phyloP scores from a whole-genome alignment of 2,329 filamentous ascomycete species.

The Aspergillus arachidicola region DNA sequence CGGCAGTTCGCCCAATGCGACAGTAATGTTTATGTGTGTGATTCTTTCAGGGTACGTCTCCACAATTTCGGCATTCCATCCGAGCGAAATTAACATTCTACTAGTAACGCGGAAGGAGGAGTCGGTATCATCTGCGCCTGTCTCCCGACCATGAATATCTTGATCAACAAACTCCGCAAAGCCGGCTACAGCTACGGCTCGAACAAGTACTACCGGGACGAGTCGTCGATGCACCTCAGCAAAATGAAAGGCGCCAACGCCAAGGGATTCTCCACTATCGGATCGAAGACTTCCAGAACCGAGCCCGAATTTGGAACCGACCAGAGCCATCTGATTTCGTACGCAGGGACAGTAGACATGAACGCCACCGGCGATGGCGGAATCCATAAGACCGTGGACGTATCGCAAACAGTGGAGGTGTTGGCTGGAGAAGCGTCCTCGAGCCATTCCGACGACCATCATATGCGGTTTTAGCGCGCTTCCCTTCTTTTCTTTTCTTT shows the following conservation, averaged over 20 bases:
- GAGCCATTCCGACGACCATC: background rate
- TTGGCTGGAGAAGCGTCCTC: constrained; percentile 4
- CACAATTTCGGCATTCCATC: background rate
- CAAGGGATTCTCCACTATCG: constrained; percentile 20
- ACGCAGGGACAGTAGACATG: constrained; percentile 27
- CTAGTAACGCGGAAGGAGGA: constrained; percentile 41
- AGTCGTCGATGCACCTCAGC: constrained; percentile 31
- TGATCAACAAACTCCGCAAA: constrained; percentile 28
- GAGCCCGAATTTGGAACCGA: constrained; percentile 30
- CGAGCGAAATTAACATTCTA: background rate
- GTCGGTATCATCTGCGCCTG: constrained; percentile 43
- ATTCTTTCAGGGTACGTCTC: constrained; percentile 42
- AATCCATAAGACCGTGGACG: constrained; percentile 28
- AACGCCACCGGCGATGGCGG: constrained; percentile 7
- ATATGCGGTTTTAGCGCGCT: background rate
- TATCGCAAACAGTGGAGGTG: constrained; percentile 27
- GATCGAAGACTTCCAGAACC: constrained; percentile 11
- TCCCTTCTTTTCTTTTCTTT: background rate
- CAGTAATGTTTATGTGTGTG: constrained; percentile 38
- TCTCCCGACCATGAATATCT: constrained; percentile 37
- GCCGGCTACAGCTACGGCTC: constrained; percentile 26
- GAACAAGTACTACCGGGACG: constrained; percentile 31
- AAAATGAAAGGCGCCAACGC: constrained; percentile 21
- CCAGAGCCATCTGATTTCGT: constrained; percentile 36
- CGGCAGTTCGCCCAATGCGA: constrained; percentile 34